Evolutionary conservation across 768 basidiomycete species (phyloP).

Genomic region (Suillus lakei): DNA sequence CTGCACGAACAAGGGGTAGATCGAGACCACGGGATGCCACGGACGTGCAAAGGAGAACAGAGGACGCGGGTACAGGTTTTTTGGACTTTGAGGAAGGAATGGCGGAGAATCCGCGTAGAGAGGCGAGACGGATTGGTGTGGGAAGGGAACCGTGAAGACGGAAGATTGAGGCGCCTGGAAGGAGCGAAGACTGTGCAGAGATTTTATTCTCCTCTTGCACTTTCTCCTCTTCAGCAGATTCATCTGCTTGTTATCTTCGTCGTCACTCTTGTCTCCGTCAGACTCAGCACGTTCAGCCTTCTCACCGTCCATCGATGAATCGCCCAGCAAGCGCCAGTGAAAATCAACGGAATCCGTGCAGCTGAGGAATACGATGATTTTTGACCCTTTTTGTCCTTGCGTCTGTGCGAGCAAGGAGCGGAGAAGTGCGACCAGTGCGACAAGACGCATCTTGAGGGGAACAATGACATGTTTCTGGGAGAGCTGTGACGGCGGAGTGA

Average conservation of each 20-base stretch:
- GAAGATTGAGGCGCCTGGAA: conserved; percentile 83
- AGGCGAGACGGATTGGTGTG: conserved; percentile 75
- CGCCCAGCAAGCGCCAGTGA: conserved; percentile 86
- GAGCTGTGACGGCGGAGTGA: conserved; percentile 94
- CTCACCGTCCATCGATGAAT: conserved; percentile 63
- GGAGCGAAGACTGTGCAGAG: conserved; percentile 68
- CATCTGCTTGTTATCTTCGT: conserved; percentile 31
- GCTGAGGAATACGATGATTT: conserved; percentile 94
- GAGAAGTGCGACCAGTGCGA: conserved; percentile 85
- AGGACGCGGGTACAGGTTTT: conserved; percentile 44
- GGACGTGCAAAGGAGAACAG: conserved; percentile 92
- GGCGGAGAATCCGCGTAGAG: conserved; percentile 81
- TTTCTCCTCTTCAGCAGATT: conserved; percentile 27
- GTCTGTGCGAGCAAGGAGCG: conserved; percentile 77
- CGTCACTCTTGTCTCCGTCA: conserved; percentile 21
- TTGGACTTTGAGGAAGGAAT: conserved; percentile 35
- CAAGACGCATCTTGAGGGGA: conserved; percentile 93
- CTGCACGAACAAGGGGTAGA: conserved; percentile 90
- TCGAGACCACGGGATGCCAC: conserved; percentile 99
- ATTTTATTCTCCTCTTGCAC: conserved; percentile 45
- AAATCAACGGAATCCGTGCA: conserved; percentile 99
- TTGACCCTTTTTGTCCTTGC: conserved; percentile 55
- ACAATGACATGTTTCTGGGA: conserved; percentile 89
- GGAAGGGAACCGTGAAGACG: conserved; percentile 94
- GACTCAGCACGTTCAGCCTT: conserved; percentile 29